Evolutionary conservation across 192 early-diverging fungal species (phyloP).

Genomic region (Backusella westeae): DNA sequence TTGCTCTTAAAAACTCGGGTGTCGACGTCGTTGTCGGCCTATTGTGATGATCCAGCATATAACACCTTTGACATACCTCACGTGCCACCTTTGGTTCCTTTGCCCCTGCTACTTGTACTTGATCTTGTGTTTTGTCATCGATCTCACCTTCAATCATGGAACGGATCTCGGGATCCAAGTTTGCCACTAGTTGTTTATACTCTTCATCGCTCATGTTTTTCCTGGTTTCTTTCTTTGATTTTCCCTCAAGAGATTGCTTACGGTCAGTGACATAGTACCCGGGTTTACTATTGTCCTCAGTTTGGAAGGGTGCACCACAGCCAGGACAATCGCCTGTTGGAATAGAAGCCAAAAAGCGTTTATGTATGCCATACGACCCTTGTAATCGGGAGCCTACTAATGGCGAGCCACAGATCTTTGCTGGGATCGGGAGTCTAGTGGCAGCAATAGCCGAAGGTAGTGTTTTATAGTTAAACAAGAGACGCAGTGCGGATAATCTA

Average conservation of each 20-base stretch:
- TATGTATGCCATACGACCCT: not conserved
- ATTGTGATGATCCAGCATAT: constrained; percentile 58
- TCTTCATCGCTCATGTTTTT: constrained; percentile 43
- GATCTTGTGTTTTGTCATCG: not conserved
- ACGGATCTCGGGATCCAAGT: constrained; percentile 41
- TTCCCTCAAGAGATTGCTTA: not conserved
- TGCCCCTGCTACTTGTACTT: not conserved
- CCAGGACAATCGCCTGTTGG: constrained; percentile 52
- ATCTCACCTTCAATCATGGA: constrained; percentile 23
- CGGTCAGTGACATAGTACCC: constrained; percentile 49
- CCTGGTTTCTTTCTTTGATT: not conserved
- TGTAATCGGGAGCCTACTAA: not conserved
- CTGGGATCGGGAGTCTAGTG: not conserved
- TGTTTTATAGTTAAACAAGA: not conserved
- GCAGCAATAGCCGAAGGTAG: not conserved
- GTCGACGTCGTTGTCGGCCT: constrained; percentile 10
- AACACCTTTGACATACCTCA: constrained; percentile 66
- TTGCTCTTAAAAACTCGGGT: constrained; percentile 36
- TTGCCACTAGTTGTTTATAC: constrained; percentile 31
- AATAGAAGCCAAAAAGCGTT: not conserved
- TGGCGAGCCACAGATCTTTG: not conserved
- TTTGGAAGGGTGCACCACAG: constrained; percentile 69
- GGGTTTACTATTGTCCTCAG: constrained; percentile 33
- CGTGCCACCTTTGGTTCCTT: constrained; percentile 25
- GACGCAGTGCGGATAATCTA: not conserved